These are phyloP conservation scores for Lathyrus tuberosus DNA, from an alignment of 306 rosid genomes.

Conservation along the genomic window DNA sequence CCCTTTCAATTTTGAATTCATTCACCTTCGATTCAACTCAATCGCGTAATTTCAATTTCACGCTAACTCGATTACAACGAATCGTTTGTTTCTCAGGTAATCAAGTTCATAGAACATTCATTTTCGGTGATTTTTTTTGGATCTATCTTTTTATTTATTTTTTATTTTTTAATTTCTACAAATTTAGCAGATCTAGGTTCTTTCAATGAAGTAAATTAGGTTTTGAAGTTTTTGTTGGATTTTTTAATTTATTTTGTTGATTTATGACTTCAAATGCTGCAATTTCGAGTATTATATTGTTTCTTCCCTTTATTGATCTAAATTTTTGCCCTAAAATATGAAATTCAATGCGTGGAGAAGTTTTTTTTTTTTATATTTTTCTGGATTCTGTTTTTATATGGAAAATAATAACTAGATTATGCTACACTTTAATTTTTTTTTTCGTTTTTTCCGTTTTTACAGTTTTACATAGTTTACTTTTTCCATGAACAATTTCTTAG, in stretches of 20 bases:
- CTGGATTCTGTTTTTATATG: neutral
- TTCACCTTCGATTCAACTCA: neutral
- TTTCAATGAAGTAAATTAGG: neutral
- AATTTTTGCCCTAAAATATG: neutral
- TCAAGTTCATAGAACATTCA: neutral
- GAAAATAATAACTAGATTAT: neutral
- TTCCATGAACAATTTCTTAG: conserved; percentile 5
- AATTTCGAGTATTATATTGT: neutral
- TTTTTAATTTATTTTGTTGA: neutral
- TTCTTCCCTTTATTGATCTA: too few relatives aligned
- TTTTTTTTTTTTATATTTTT: neutral
- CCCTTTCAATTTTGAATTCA: neutral
- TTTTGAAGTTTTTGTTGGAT: too few relatives aligned
- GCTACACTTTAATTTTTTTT: neutral
- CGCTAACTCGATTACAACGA: neutral
- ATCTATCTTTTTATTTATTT: too few relatives aligned
- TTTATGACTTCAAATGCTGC: neutral
- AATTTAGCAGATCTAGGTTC: neutral
- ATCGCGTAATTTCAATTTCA: neutral
- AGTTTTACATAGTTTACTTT: conserved; percentile 20
- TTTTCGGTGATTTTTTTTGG: neutral
- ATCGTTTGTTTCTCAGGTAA: neutral
- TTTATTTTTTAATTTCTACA: too few relatives aligned
- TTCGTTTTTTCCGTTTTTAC: neutral
- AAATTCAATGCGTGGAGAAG: too few relatives aligned